Base-by-base conservation (phyloP, 1,139 yeast genomes). In the Yamadazyma triangularis region DNA sequence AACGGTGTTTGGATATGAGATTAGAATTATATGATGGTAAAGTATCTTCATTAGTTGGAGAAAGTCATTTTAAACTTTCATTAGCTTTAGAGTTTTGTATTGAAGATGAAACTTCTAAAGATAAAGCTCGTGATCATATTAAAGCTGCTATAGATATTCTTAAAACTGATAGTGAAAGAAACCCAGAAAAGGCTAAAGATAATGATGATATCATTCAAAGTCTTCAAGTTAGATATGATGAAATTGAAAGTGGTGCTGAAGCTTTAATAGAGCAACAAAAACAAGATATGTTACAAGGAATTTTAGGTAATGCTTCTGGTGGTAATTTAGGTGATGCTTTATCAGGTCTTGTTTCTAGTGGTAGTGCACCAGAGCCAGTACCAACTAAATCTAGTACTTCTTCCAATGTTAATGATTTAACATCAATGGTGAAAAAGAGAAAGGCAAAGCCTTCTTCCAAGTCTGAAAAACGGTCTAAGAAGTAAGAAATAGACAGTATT, bases 31-130 rank as follows among this genome's bases (percentile, higher is more conserved):
- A 71, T 48, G 53, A 54, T 33, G 55, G 70, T 12, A 56, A 56
- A n/a, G 56, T 62, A 5, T 74, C 86, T 1, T 68, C 83, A 2
- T 58, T 78, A 23, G 65, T 87, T 7, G 78, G 91, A 3, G 95
- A 87, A 49, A 80, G 88, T 0, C 86, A 85, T 54, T 86, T 81
- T 59, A 87, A 87, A 55, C 64, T 86, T 24, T 82, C 95, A 0
- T 64, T 88, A 29, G 94, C 95, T 0, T 63, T 76, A 36, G 96
- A 88, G 47, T 82, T 83, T 45, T 67, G 75, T 35, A 67, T 71
- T 11, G 81, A 74, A 28, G 74, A 73, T 40, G 69, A 71, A 0
- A 57, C 57, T 1, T 64, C 70, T 45, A 61, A 73, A 36, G 47
- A 53, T 4, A 64, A 65, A 38, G 84, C 93, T 1, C 73, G 79